Base-by-base conservation (phyloP, 495 filamentous ascomycete genomes). In the Penicillium mononematosum region DNA sequence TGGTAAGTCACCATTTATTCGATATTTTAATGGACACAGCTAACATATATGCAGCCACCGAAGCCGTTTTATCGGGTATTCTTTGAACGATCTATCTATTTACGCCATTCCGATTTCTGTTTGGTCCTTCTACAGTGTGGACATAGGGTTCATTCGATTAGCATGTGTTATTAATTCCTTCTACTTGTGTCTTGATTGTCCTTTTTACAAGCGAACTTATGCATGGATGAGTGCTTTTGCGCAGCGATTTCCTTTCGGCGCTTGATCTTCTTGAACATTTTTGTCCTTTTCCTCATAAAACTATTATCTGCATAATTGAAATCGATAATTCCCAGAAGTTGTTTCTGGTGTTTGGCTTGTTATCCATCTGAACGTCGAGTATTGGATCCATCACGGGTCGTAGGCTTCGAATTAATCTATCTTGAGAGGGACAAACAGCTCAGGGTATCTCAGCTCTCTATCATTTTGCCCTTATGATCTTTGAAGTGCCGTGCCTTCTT, bases 61-160 rank as follows among this genome's bases (percentile, higher is more conserved):
- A 91, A 71, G 88, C 88, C 51, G 75, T 91, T 52, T 76, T 91
- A 36, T 85, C 85, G 25, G 87, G 87, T 48, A 83, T 88, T 63
- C 76, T 89, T 62, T 89, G 79, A 71, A 22, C 34, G 31, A 9
- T 9, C 2, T 17, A 31, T 7, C n/a, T 32, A 44, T 16, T 27
- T 22, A 27, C 45, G 14, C 12, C 12, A 22, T 42, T 31, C 22
- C 45, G 27, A 27, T 48, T 22, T 9, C 6, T 36, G 17, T 20
- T 49, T 50, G 17, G 36, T 39, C 36, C 16, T 45, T 49, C 16
- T 25, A 8, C 20, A 24, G 42, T 53, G 12, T 34, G 32, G 53
- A 36, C 14, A 52, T 34, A 50, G 11, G 24, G 47, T 34, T 47
- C 31, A 22, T 61, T 56, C 34, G 31, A 50, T 10, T 51, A 49